Base-by-base conservation (phyloP, 352 stramenopile species). In the Globisporangium camurandrum region DNA sequence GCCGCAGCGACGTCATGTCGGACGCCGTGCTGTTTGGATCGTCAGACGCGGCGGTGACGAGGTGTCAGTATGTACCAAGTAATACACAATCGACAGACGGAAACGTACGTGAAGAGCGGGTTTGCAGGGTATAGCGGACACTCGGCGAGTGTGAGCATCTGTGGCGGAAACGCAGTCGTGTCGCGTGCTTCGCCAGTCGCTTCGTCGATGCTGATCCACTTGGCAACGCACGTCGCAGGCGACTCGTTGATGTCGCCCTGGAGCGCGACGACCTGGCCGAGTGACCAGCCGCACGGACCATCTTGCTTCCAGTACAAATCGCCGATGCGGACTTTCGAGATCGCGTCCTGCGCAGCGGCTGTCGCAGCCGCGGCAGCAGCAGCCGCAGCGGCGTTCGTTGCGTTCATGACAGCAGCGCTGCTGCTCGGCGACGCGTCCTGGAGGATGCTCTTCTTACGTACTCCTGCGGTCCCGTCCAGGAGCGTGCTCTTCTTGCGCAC, bases 261-360 rank as follows among this genome's bases (percentile, higher is more conserved):
- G 47, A 80, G 66, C 22, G 71, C 65, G n/a, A 65, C 55, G 34
- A 93, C 69, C 52, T 90, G 80, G 20, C 82, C 82, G 17, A 93
- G 58, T 27, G 54, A 55, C 82, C 82, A 93, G 48, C 68, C 75
- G 39, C 69, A 72, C 7, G 62, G 37, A 8, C 76, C 78, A 17
- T 86, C 68, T 43, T 89, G 74, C 36, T 79, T 83, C 82, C 82
- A 93, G 62, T 90, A 93, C 36, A 93, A 62, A 14, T 90, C 82
- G 34, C 82, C 82, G 7, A 93, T 64, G 46, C 73, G 76, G 40
- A 87, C 53, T 19, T 49, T 49, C 6, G 41, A n/a, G n/a, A n/a
- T n/a, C n/a, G n/a, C n/a, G n/a, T n/a, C n/a, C n/a, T n/a, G n/a
- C n/a, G n/a, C n/a, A n/a, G n/a, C 22, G 19, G 28, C 28, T 34